These are phyloP conservation scores for Hypoxylon intermedium DNA, from an alignment of 495 filamentous ascomycete genomes.

Conservation along the genomic window DNA sequence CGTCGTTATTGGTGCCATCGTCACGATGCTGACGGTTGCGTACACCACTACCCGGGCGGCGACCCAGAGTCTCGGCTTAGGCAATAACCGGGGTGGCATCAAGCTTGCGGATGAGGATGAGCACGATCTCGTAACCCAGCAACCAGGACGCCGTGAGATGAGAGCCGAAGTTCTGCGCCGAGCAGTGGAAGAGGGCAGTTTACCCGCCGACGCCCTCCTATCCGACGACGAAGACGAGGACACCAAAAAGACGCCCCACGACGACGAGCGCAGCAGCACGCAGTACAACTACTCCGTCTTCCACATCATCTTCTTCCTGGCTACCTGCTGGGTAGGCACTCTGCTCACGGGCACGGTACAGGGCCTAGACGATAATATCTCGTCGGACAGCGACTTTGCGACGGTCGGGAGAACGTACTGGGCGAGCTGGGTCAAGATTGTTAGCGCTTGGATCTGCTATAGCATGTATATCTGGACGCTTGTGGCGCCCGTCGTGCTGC, in stretches of 20 bases:
- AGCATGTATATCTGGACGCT: constrained; percentile 92
- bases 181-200: constrained; percentile 86
- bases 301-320: constrained; percentile 97
- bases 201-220: constrained; percentile 89
- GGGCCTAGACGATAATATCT: constrained; percentile 47
- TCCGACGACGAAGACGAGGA: constrained; percentile 73
- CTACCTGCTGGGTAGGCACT: constrained; percentile 94
- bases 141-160: constrained; percentile 90
- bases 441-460: constrained; percentile 97
- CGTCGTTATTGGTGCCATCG: constrained; percentile 87
- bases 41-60: constrained; percentile 97
- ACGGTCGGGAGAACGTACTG: constrained; percentile 94
- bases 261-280: constrained; percentile 86
- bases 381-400: constrained; percentile 73
- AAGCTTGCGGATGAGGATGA: constrained; percentile 70
- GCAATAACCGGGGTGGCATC: constrained; percentile 66
- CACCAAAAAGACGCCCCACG: constrained; percentile 67
- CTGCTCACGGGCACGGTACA: constrained; percentile 86
- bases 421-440: constrained; percentile 99
- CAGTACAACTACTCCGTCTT: constrained; percentile 97
- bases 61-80: constrained; percentile 88
- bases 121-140: constrained; percentile 88
- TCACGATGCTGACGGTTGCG: constrained; percentile 95
- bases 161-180: constrained; percentile 87
- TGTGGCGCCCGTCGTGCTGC: constrained; percentile 82